A percentile compares a stretch with the other conserved stretches of the same genome.
phyloP scores from a whole-genome alignment of 2,329 filamentous ascomycete species.

The Setomelanomma holmii region DNA sequence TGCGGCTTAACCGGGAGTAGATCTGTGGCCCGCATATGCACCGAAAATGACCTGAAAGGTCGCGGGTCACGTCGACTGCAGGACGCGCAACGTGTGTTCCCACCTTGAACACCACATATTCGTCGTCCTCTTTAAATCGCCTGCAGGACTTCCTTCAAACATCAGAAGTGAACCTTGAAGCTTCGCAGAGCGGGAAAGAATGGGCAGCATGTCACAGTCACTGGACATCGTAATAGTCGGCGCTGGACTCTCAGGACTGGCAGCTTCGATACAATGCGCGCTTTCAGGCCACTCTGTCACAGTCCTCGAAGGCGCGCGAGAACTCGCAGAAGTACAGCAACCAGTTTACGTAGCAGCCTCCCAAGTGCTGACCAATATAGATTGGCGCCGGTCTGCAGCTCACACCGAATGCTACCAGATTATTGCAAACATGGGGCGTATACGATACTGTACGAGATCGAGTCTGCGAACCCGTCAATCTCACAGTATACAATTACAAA shows the following conservation, averaged over 20 bases:
- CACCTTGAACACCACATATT: neutral
- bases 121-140: neutral
- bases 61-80: conserved; percentile 5
- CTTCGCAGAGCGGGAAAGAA: neutral
- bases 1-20: conserved; percentile 11
- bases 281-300: conserved; percentile 50
- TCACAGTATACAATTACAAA: conserved; percentile 64
- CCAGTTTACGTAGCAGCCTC: too few relatives aligned
- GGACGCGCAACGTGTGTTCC: conserved; percentile 1
- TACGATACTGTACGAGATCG: conserved; percentile 51
- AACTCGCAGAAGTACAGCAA: conserved; percentile 51
- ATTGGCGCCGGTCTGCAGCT: conserved; percentile 47
- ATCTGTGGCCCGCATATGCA: conserved; percentile 12
- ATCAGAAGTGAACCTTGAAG: neutral
- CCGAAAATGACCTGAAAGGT: conserved; percentile 4
- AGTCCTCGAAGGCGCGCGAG: conserved; percentile 51
- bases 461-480: conserved; percentile 53
- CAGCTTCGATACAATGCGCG: conserved; percentile 53
- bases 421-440: conserved; percentile 61
- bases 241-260: conserved; percentile 53
- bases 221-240: conserved; percentile 43
- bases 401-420: conserved; percentile 52
- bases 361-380: conserved; percentile 18
- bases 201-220: conserved; percentile 16
- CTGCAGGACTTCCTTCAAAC: neutral